Evolutionary conservation across 495 filamentous ascomycete species (phyloP).

Genomic region (Neurospora cerealis): DNA sequence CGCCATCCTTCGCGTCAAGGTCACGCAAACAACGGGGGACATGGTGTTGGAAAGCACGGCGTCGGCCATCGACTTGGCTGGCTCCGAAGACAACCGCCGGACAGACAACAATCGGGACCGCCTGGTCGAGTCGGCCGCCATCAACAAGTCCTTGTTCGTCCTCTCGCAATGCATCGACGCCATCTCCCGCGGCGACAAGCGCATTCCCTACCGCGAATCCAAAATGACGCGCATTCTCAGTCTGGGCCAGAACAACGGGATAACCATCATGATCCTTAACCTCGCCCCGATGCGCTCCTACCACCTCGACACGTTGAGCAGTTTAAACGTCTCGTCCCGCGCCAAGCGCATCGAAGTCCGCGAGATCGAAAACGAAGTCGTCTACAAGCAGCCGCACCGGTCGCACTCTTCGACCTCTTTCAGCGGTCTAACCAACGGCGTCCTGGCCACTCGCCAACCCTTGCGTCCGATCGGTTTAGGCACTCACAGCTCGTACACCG

Average conservation of each 20-base stretch:
- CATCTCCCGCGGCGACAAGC: constrained; percentile 55
- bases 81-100: constrained; percentile 89
- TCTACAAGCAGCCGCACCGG: constrained; percentile 63
- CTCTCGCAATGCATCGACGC: constrained; percentile 94
- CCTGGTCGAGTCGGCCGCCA: constrained; percentile 90
- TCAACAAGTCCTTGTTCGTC: constrained; percentile 96
- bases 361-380: constrained; percentile 86
- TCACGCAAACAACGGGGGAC: constrained; percentile 63
- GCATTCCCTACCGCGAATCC: constrained; percentile 87
- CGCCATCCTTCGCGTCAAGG: constrained; percentile 84
- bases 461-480: constrained; percentile 57
- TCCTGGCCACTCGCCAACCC: constrained; percentile 56
- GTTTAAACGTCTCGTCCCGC: constrained; percentile 89
- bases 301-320: constrained; percentile 80
- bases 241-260: constrained; percentile 87
- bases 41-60: constrained; percentile 68
- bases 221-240: constrained; percentile 97
- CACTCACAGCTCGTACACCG: constrained; percentile 48
- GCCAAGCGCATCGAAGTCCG: constrained; percentile 95
- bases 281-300: constrained; percentile 78
- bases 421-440: constrained; percentile 23
- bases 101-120: constrained; percentile 93
- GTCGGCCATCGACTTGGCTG: constrained; percentile 92
- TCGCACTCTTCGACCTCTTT: not conserved
- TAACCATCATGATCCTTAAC: constrained; percentile 95